These are phyloP conservation scores for Imleria badia DNA, from an alignment of 768 basidiomycete genomes.

Conservation along the genomic window DNA sequence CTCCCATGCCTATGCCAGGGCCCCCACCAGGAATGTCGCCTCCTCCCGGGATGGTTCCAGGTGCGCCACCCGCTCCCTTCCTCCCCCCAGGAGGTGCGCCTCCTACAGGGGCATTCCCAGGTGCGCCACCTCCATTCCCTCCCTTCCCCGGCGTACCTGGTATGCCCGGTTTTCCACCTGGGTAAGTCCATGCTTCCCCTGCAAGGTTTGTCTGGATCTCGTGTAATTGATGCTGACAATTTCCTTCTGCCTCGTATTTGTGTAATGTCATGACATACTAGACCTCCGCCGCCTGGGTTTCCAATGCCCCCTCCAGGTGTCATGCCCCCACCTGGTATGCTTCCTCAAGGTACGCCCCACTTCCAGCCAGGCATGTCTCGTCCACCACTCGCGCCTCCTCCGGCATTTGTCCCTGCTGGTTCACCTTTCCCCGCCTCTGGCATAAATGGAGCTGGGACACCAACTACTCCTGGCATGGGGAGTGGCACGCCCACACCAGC, in stretches of 20 bases:
- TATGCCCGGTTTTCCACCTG: slow-evolving; percentile 55
- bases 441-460: slow-evolving; percentile 20
- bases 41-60: slow-evolving; percentile 41
- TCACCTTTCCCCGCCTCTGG: slow-evolving; percentile 30
- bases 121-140: slow-evolving; percentile 37
- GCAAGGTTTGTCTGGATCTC: slow-evolving; percentile 13
- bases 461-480: slow-evolving; percentile 15
- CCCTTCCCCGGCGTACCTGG: slow-evolving; percentile 46
- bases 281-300: slow-evolving; percentile 56
- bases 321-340: slow-evolving; percentile 34
- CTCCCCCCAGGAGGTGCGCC: slow-evolving; percentile 37
- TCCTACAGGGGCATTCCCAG: slow-evolving; percentile 40
- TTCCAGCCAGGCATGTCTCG: slow-evolving; percentile 39
- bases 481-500: slow-evolving; percentile 26
- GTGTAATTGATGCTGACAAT: slow-evolving; percentile 23
- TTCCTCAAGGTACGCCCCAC: slow-evolving; percentile 39
- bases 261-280: slow-evolving; percentile 22
- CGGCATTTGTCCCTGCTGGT: slow-evolving; percentile 37
- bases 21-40: slow-evolving; percentile 35
- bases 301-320: slow-evolving; percentile 46
- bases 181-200: slow-evolving; percentile 39
- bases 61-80: slow-evolving; percentile 43
- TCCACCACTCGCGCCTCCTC: slow-evolving; percentile 33
- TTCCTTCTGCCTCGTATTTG: slow-evolving; percentile 2
- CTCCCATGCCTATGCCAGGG: slow-evolving; percentile 35